Conservation (phyloP, 352 stramenopile species). For the Phytophthora sp. region DNA sequence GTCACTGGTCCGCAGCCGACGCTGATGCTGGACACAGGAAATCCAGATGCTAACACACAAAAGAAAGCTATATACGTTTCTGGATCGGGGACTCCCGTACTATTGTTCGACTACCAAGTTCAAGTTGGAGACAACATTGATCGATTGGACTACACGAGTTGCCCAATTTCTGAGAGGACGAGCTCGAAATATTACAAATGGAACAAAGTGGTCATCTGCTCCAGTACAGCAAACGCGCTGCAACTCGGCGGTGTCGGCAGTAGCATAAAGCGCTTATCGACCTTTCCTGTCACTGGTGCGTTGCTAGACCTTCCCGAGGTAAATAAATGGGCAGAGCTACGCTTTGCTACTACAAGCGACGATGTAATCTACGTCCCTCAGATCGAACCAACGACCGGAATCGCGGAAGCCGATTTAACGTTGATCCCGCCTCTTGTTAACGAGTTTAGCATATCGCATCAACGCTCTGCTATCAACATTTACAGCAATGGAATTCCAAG, state of each 20-base stretch:
- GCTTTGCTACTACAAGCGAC: conserved; percentile 40
- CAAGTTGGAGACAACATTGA: conserved; percentile 54
- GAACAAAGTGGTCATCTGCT: conserved; percentile 61
- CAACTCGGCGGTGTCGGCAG: conserved; percentile 39
- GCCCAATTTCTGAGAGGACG: conserved; percentile 43
- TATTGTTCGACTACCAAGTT: conserved; percentile 67
- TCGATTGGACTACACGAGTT: conserved; percentile 67
- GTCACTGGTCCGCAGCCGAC: conserved; percentile 46
- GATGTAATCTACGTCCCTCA: conserved; percentile 58
- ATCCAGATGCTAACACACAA: not conserved
- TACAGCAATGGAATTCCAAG: conserved; percentile 73
- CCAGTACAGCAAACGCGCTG: conserved; percentile 46
- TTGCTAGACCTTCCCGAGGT: conserved; percentile 69
- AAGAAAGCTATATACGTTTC: conserved; percentile 46
- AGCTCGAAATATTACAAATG: conserved; percentile 44
- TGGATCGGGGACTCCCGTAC: conserved; percentile 39
- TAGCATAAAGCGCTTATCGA: conserved; percentile 55
- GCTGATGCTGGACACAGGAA: conserved; percentile 43
- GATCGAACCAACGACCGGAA: conserved; percentile 45
- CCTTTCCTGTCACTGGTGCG: conserved; percentile 48
- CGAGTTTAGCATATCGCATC: conserved; percentile 53
- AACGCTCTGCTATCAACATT: conserved; percentile 47
- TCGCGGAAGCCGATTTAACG: conserved; percentile 4
- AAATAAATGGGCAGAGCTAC: conserved; percentile 61
- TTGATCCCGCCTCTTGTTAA: conserved; percentile 21